A percentile compares a stretch with the other conserved stretches of the same genome.
Evolutionary conservation across 371 early-diverging fungal species (phyloP).

Genomic region (Syncephalastrum racemosum): DNA sequence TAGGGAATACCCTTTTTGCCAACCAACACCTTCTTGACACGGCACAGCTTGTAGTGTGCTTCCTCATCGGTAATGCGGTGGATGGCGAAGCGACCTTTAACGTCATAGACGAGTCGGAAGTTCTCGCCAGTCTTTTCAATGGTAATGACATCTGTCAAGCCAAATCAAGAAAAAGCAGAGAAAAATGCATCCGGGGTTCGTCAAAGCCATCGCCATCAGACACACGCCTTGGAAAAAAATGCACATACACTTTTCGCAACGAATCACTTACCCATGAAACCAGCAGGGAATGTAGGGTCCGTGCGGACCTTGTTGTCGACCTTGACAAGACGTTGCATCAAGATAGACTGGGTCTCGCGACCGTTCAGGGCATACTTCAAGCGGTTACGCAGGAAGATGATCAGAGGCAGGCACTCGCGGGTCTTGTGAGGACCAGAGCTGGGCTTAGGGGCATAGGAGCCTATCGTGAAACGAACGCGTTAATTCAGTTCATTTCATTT

Average conservation of each 20-base stretch:
- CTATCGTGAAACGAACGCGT: conserved; percentile 14
- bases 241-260: conserved; percentile 1
- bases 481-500: conserved; percentile 9
- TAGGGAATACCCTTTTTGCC: conserved; percentile 95
- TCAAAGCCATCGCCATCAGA: conserved; percentile 50
- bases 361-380: conserved; percentile 98
- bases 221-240: conserved; percentile 9
- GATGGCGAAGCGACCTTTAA: conserved; percentile 99
- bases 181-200: conserved; percentile 51
- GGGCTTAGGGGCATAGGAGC: conserved; percentile 93
- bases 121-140: conserved; percentile 99
- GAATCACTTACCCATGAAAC: conserved; percentile 77
- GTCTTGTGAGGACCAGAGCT: conserved; percentile 99
- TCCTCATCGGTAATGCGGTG: conserved; percentile 98
- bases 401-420: conserved; percentile 98
- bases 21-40: conserved; percentile 93
- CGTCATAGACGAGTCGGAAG: conserved; percentile 99
- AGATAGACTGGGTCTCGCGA: conserved; percentile 96
- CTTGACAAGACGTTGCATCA: conserved; percentile 98
- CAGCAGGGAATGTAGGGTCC: conserved; percentile 98
- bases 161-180: conserved; percentile 19
- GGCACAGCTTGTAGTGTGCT: conserved; percentile 98
- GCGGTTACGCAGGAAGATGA: conserved; percentile 98
- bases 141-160: conserved; percentile 85
- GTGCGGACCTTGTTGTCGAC: conserved; percentile 99